Conservation (phyloP, 805 yeast genomes). For the Clavispora asparagi region DNA sequence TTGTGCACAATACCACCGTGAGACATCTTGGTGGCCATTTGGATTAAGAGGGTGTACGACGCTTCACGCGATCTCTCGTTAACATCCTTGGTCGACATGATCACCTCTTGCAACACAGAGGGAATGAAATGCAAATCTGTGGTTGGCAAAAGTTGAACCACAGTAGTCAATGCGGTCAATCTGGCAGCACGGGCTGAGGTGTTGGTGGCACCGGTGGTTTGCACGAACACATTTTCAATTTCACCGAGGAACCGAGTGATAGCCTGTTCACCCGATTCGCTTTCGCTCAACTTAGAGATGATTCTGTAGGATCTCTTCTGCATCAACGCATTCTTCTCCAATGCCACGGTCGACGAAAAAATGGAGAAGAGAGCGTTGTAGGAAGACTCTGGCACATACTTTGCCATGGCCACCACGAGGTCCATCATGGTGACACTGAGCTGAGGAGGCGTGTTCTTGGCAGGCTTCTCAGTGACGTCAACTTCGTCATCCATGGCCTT, state of each 20-base stretch:
- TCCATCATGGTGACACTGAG: constrained; percentile 87
- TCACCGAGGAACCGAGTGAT: constrained; percentile 48
- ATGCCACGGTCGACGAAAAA: constrained; percentile 59
- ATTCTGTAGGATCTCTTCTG: constrained; percentile 90
- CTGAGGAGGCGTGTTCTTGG: constrained; percentile 37
- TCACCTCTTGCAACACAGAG: constrained; percentile 76
- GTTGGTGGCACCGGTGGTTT: constrained; percentile 53
- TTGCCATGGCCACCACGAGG: constrained; percentile 79
- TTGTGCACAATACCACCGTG: constrained; percentile 65
- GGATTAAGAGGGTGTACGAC: constrained; percentile 68
- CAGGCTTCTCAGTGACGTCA: constrained; percentile 24
- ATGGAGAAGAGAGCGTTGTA: constrained; percentile 75
- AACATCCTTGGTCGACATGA: constrained; percentile 83
- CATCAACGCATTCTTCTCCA: constrained; percentile 54
- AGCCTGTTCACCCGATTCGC: constrained; percentile 57
- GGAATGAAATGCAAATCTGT: constrained; percentile 74
- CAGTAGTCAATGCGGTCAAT: constrained; percentile 56
- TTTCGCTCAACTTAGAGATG: constrained; percentile 63
- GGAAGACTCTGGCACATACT: constrained; percentile 67
- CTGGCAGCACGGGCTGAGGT: constrained; percentile 80
- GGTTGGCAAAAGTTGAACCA: constrained; percentile 60
- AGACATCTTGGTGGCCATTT: constrained; percentile 76
- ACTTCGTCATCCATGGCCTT: constrained; percentile 53
- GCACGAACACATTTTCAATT: constrained; percentile 55
- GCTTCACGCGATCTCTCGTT: constrained; percentile 87